Evolutionary conservation across 1,139 yeast genomes (phyloP).

Genomic region (Ogataea hybrid): DNA sequence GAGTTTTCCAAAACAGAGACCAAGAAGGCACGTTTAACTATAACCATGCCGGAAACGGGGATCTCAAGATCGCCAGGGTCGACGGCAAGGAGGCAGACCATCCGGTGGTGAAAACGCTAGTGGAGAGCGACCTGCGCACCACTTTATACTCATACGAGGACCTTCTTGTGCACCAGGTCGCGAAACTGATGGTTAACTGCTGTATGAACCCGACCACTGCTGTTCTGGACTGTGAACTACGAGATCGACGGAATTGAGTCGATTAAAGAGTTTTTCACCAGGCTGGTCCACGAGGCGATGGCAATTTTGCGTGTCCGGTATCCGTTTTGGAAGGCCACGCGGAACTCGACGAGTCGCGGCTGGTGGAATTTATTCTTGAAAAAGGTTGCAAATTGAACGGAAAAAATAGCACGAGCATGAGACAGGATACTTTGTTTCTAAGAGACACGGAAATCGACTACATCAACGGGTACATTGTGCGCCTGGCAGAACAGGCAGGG

Average conservation of each 20-base stretch:
- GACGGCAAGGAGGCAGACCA: slow-evolving; percentile 19
- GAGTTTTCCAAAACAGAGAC: slow-evolving; percentile 47
- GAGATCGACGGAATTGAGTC: slow-evolving; percentile 46
- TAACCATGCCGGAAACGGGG: slow-evolving; percentile 72
- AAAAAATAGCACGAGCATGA: slow-evolving; percentile 80
- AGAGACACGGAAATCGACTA: slow-evolving; percentile 73
- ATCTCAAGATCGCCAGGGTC: slow-evolving; percentile 49
- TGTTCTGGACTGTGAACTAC: slow-evolving; percentile 67
- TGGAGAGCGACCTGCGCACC: slow-evolving; percentile 15
- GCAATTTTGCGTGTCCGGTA: slow-evolving; percentile 40
- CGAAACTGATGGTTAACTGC: slow-evolving; percentile 71
- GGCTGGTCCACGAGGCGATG: slow-evolving; percentile 48
- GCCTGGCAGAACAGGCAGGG: slow-evolving; percentile 46
- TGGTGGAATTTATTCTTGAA: slow-evolving; percentile 23
- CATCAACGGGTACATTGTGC: slow-evolving; percentile 73
- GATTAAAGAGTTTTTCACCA: slow-evolving; percentile 35
- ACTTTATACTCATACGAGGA: slow-evolving; percentile 39
- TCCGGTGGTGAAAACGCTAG: slow-evolving; percentile 18
- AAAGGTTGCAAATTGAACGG: slow-evolving; percentile 33
- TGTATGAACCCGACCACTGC: slow-evolving; percentile 77
- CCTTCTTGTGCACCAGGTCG: slow-evolving; percentile 62
- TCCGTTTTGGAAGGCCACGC: slow-evolving; percentile 24
- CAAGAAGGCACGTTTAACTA: slow-evolving; percentile 40
- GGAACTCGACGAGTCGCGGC: slow-evolving; percentile 32
- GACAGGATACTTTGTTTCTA: slow-evolving; percentile 67